phyloP scores from a whole-genome alignment of 768 basidiomycete species.

The Heimioporus sp. region DNA sequence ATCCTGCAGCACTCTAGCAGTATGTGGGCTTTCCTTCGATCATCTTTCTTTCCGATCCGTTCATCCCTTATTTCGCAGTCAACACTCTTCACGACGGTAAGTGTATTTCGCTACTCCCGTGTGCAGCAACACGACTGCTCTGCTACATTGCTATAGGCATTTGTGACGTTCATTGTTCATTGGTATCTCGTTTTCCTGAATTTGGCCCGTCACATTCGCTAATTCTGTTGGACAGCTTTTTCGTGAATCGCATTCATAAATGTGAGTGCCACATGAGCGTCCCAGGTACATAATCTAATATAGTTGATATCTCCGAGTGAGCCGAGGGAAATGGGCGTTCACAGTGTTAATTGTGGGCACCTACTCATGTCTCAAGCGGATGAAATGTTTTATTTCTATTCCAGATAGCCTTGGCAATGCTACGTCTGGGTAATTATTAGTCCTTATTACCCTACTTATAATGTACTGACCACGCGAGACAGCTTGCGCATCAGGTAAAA shows the following conservation, averaged over 20 bases:
- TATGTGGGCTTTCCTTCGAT: conserved; percentile 7
- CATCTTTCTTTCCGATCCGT: neutral
- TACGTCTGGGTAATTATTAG: conserved; percentile 28
- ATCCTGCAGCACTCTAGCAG: conserved; percentile 23
- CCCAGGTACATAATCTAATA: neutral
- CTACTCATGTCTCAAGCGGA: neutral
- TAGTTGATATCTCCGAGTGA: conserved; percentile 18
- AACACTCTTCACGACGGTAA: conserved; percentile 33
- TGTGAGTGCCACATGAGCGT: conserved; percentile 23
- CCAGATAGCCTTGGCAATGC: conserved; percentile 28
- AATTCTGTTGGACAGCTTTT: conserved; percentile 27
- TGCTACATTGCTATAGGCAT: conserved; percentile 4
- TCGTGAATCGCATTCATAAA: conserved; percentile 41
- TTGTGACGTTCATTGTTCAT: conserved; percentile 37
- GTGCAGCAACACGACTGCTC: neutral
- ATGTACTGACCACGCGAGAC: conserved; percentile 1
- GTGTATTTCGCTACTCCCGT: neutral
- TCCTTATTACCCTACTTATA: neutral
- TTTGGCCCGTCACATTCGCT: neutral
- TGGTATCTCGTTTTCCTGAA: conserved; percentile 32
- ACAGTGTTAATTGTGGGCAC: conserved; percentile 35
- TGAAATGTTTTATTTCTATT: neutral
- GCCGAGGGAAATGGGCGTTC: conserved; percentile 25
- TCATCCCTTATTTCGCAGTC: conserved; percentile 13
- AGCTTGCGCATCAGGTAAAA: conserved; percentile 36